Base-by-base conservation (phyloP, 441 rosid species). In the Erodium moschatum region DNA sequence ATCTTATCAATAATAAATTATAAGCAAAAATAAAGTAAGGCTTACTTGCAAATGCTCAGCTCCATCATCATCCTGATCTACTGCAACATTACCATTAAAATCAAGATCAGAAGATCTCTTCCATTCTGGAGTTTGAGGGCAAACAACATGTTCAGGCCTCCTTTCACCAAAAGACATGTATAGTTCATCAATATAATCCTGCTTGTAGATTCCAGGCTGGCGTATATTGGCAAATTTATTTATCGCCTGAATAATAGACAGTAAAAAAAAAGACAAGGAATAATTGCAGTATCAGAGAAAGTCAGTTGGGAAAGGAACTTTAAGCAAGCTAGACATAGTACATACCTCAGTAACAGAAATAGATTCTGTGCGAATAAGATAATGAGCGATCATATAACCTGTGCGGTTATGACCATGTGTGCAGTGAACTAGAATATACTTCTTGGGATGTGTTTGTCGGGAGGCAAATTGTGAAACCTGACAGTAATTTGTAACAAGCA, bases 351-450 rank as follows among this genome's bases (percentile, higher is more conserved):
- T 79, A 67, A 96, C 99, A 76, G 96, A 85, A 82, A 88, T 85
- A n/a, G 90, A 69, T 50, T 67, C 72, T 46, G 97, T 81, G 18
- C 99, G 95, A 96, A 96, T 87, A 58, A 96, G 89, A 81, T 86
- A 92, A 77, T 96, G 97, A 35, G 89, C 85, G 65, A 92, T 88
- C 99, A 96, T 96, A 76, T 83, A 96, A 71, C 99, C 98, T 7
- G 99, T 96, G 44, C 99, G 96, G 70, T 96, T 92, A 77, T 90
- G 96, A 61, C 99, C 99, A 79, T 96, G 99, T 0, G 99, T 96
- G 75, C 99, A 96, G 75, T 96, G 99, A 75, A 95, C 99, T 56
- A 95, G 93, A 66, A 95, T 80, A 72, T 78, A 82, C 81, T 89
- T 90, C 86, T 90, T 92, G 21, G 91, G 60, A 69, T 76, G 86